Evolutionary conservation across 257 asterid genomes (phyloP), one percentile per base, ranked within the genome.

Genomic region (Nemophila menziesii): DNA sequence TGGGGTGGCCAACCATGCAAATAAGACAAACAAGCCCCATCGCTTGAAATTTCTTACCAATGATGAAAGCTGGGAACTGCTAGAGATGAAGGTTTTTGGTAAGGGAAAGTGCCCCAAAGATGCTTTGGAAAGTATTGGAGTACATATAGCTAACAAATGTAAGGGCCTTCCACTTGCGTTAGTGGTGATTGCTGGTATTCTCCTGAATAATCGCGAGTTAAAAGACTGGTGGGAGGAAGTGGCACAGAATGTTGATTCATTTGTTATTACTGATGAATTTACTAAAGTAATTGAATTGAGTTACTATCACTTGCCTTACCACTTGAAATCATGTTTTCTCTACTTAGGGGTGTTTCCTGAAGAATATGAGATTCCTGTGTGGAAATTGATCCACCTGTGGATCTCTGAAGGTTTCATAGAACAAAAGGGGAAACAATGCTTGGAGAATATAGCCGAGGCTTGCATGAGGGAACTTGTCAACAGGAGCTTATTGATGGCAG

Each of bases 101-200:
- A 18, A 50, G 8, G 39, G 33, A 8, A 22, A 21, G 1, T 67
- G 60, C 29, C 66, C 74, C 2, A 0, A 10, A 3, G 67, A 67
- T 22, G n/a, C n/a, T n/a, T 29, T 62, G 16, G 46, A 53, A 11
- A 39, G 8, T 41, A 22, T 15, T 37, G 74, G 66, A 23, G 22
- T 9, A 1, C 41, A 19, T 4, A 66, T 67, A 8, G 17, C 65
- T 19, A 48, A 8, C 10, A 44, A 53, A 41, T 62, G 66, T 22
- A 11, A 15, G 0, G 67, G 66, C n/a, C 45, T 67, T 4, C 74
- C 70, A 4, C 37, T 61, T 0, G 73, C 73, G 1, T 27, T 67
- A 20, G 61, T 54, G 16, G 52, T 48, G 0, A 20, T 48, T 18
- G 67, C 67, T 4, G 67, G 67, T 22, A 40, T 58, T 36, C 58